These are phyloP conservation scores for Neonectria punicea DNA, from an alignment of 2,329 filamentous ascomycete species.

Conservation along the genomic window DNA sequence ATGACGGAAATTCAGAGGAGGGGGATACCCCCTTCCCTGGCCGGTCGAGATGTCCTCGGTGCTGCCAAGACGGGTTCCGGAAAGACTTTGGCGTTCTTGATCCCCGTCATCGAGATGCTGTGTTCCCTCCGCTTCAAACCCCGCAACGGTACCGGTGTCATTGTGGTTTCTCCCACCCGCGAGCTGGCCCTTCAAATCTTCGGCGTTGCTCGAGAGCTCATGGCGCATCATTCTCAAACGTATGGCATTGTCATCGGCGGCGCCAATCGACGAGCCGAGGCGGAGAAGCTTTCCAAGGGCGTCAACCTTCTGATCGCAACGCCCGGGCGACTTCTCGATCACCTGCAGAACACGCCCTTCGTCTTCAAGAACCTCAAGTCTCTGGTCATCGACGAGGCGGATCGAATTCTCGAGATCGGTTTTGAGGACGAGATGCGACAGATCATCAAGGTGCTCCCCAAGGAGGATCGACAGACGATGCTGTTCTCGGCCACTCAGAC, in stretches of 20 bases:
- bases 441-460: slow-evolving; percentile 93
- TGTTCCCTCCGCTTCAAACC: slow-evolving; percentile 92
- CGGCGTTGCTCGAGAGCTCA: slow-evolving; percentile 90
- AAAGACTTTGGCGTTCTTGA: slow-evolving; percentile 94
- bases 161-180: slow-evolving; percentile 91
- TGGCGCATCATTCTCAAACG: slow-evolving; percentile 92
- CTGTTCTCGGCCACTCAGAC: slow-evolving; percentile 99
- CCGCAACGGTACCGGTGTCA: slow-evolving; percentile 90
- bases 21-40: slow-evolving; percentile 87
- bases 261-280: slow-evolving; percentile 89
- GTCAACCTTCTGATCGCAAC: slow-evolving; percentile 96
- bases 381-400: slow-evolving; percentile 94
- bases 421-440: slow-evolving; percentile 99
- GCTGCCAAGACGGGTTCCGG: slow-evolving; percentile 96
- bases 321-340: slow-evolving; percentile 90
- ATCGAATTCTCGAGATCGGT: slow-evolving; percentile 94
- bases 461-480: slow-evolving; percentile 90
- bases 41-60: slow-evolving; percentile 91
- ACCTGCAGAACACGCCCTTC: slow-evolving; percentile 93
- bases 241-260: slow-evolving; percentile 97
- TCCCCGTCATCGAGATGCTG: slow-evolving; percentile 94
- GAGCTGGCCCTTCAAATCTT: slow-evolving; percentile 97
- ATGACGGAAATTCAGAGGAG: slow-evolving; percentile 96
- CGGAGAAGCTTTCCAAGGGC: slow-evolving; percentile 92
- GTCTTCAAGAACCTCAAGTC: slow-evolving; percentile 92